Evolutionary conservation across 306 rosid species (phyloP), one percentile per base, ranked within the genome.

Genomic region (Canavalia gladiata): DNA sequence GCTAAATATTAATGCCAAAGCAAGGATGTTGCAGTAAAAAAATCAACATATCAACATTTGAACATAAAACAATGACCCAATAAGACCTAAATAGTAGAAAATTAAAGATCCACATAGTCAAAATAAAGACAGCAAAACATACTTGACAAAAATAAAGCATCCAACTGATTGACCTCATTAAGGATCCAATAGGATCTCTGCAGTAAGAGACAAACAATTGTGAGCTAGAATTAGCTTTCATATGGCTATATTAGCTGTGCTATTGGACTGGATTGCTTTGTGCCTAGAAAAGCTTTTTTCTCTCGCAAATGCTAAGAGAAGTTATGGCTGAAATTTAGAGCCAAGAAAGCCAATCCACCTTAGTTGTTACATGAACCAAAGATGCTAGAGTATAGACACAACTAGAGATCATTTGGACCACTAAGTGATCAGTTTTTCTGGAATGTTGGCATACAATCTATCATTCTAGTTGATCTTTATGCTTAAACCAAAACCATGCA

Each of bases 11-110:
- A 68, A 47, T 59, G 59, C 76, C 65, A 75, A 45, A 64, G 35
- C 51, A 64, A 7, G 74, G 68, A 57, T 25, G 60, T 12, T 68
- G 33, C 41, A 11, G 63, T 68, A 46, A 69, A 69, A 46, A 69
- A 69, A 79, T 47, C 71, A 70, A 35, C 25, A 34, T 67, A 47
- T 51, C 46, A 67, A 8, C 18, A 75, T 74, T 33, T n/a, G 43
- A 68, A 79, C 78, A 84, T 10, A 69, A 63, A 69, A 46, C 35
- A 54, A 49, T 65, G 58, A 57, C 74, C 72, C 46, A 63, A 58
- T 35, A 76, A 46, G 35, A 71, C 76, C 72, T 4, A 57, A 57
- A 78, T 8, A 54, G 72, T 45, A 68, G 4, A 65, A 66, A 49
- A 34, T 4, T 34, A 12, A 54, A 43, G 67, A 43, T 63, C 68